Base-by-base conservation (phyloP, 1,139 yeast genomes). In the Debaryomycetaceae sp. region DNA sequence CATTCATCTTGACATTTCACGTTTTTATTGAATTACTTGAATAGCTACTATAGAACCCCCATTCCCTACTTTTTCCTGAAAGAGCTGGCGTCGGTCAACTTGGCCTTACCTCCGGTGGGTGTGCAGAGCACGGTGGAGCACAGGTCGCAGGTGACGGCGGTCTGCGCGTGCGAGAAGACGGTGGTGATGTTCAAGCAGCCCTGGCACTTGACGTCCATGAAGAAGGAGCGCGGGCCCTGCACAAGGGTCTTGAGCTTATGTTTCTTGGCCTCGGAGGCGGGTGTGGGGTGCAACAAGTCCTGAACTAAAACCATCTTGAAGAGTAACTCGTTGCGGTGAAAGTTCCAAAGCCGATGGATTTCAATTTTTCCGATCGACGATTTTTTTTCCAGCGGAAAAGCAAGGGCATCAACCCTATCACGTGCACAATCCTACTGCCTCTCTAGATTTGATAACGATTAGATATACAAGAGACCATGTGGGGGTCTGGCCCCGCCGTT, bases 81-180 rank as follows among this genome's bases (percentile, higher is more conserved):
- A 57, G 98, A 90, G 61, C 92, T 81, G 63, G 98, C 98, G 74
- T 90, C 98, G 52, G 97, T 83, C 67, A 90, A 80, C 72, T 83
- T 86, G 59, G 97, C 96, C 78, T 90, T 90, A 76, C 98, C 98
- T 76, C 98, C 98, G 48, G 97, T 85, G 61, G 98, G 98, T 62
- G 92, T 82, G 72, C 97, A 87, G 60, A 90, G 82, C 46, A 90
- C 96, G 49, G 95, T 87, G 53, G 97, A 81, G 71, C 98, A 90
- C 45, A 93, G 78, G 59, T 92, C 97, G 75, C 98, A 90, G 60
- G 96, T 82, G 61, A 90, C 98, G 53, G 96, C 97, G 51, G 97
- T 90, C 75, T 90, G 98, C 45, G 98, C 97, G 71, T 90, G 98
- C 49, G 97, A 87, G 81, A 90, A 90, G 51, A 90, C 96, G 49